Base-by-base conservation (phyloP, 345 rosid genomes). In the Acer saccharum region DNA sequence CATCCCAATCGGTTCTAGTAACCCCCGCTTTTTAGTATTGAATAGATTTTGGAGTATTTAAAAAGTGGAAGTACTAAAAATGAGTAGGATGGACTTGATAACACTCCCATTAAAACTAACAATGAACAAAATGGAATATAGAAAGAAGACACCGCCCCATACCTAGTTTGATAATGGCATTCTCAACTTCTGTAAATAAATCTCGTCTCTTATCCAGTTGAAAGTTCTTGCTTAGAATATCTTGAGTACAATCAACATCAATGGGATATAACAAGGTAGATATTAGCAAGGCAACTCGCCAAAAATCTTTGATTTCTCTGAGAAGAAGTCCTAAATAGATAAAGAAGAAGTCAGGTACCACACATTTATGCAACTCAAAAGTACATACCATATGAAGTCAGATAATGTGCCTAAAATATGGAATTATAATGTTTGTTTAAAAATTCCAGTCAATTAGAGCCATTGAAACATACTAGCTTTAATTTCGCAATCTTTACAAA, bases 281-380 rank as follows among this genome's bases (percentile, higher is more conserved):
- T 66, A 87, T 76, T 82, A 93, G 75, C 81, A 95, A 86, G 13
- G 97, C 84, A 78, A 90, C 95, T 71, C 90, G 92, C 99, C 99
- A 95, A 72, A 84, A 88, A 23, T 86, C 94, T 89, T 95, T 92
- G 54, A 95, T 85, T 78, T 93, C 98, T 74, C 90, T 87, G 25
- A 95, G 87, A 55, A 93, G 83, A 83, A 90, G 80, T 74, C 98
- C 98, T 95, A 90, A 6, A 85, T 41, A 58, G 35, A 14, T 2
- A 35, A 65, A 50, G 76, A 27, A 55, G 29, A 71, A 18, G 25
- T 52, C 72, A 74, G 21, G 48, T 48, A 43, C 77, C 21, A 43
- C 10, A n/a, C 72, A 61, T 29, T 41, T 5, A 20, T 13, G 41
- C 43, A 65, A 55, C 32, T 55, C 14, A 13, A 50, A 64, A 61